Base-by-base conservation (phyloP, 305 asterid genomes). In the Fraxinus sp. region DNA sequence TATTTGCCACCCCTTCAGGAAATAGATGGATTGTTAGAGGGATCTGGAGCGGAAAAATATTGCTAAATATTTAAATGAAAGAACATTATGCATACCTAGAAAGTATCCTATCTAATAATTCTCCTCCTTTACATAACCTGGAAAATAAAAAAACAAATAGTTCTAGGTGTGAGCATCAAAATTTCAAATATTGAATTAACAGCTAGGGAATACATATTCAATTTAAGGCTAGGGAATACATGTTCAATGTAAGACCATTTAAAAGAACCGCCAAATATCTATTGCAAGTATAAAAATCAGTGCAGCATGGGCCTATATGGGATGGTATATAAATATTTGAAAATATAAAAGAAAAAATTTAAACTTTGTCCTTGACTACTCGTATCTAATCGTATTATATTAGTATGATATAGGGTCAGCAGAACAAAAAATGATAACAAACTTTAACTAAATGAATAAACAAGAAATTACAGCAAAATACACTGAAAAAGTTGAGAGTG, bases 61-160 rank as follows among this genome's bases (percentile, higher is more conserved):
- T 71, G 64, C 24, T 43, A 5, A 37, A 18, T 2, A 71, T 52
- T 26, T 6, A 68, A 35, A 37, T 24, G 79, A 20, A 55, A 73
- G 37, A 16, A 57, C 33, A 20, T 74, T 30, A 55, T 24, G 70
- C 76, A 26, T 80, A 91, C 97, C 94, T 94, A 24, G 94, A 83
- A 84, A 94, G 96, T 82, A 94, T 91, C 79, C 91, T 85, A 83
- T 94, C 96, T 78, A 94, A 82, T 73, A 94, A 83, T 77, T 94
- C 98, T 80, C 98, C 98, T 66, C 97, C 98, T 86, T 87, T 87
- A 87, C 98, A 94, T 83, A 94, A 86, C 87, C 97, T 94, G 91
- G 59, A 62, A 77, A 68, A 52, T 33, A 1, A 1, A 52, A 52
- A 16, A 52, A 52, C 64, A 52, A 52, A 52, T 16, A 39, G 55